Evolutionary conservation across 2,329 filamentous ascomycete genomes (phyloP).

Genomic region (Nemania sp.): DNA sequence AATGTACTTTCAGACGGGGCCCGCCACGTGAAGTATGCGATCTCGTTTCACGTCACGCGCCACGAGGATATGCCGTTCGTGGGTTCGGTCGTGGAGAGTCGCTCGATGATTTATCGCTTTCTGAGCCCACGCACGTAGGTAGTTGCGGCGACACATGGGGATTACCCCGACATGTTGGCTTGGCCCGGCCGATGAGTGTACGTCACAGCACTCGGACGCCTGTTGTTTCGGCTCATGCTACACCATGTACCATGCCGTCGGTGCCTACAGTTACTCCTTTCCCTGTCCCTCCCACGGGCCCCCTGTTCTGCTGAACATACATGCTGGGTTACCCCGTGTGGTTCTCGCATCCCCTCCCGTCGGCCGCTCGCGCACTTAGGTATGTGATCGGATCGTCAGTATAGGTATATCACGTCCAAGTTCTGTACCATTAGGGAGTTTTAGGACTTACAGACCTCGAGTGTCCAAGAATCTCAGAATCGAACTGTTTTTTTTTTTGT

Average conservation of each 20-base stretch:
- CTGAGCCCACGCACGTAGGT: too few relatives aligned
- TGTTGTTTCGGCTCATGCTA: background rate
- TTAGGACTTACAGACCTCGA: too few relatives aligned
- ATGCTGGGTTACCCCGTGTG: background rate
- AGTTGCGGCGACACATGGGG: too few relatives aligned
- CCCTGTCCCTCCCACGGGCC: background rate
- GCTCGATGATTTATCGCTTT: too few relatives aligned
- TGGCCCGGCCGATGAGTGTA: background rate
- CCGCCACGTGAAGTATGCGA: background rate
- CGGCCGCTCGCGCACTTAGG: background rate
- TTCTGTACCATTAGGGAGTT: too few relatives aligned
- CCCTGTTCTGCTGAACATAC: conserved; percentile 13
- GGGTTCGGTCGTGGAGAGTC: background rate
- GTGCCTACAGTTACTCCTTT: background rate
- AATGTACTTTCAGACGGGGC: conserved; percentile 6
- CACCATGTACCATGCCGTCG: background rate
- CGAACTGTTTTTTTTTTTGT: too few relatives aligned
- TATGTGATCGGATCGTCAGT: too few relatives aligned
- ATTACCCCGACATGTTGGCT: too few relatives aligned
- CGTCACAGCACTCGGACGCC: background rate
- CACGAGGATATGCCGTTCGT: background rate
- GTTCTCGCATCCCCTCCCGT: background rate
- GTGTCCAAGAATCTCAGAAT: background rate
- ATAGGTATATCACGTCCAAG: too few relatives aligned
- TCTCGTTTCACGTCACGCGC: background rate